Conservation (phyloP, 768 basidiomycete species). For the Hygrophorus pudorinus region DNA sequence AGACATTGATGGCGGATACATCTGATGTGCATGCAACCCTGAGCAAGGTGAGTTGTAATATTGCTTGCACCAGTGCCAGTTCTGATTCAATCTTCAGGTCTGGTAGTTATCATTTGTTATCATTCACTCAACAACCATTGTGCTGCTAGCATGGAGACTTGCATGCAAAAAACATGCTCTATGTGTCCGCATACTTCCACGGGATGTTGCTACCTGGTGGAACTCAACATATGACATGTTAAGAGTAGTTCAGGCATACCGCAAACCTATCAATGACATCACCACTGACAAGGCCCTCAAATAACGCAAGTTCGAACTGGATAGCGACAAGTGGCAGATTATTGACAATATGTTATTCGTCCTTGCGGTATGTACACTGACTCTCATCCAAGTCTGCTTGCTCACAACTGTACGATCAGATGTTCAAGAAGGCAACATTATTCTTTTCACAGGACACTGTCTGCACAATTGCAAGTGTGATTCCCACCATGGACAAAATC, state of each 20-base stretch:
- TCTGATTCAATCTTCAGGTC: constrained; percentile 8
- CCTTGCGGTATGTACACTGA: constrained; percentile 14
- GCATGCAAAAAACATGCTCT: constrained; percentile 15
- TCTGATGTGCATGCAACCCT: background rate
- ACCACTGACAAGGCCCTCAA: constrained; percentile 8
- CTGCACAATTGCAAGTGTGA: constrained; percentile 18
- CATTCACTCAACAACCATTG: constrained; percentile 20
- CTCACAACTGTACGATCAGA: background rate
- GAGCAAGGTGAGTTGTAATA: constrained; percentile 6
- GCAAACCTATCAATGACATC: constrained; percentile 11
- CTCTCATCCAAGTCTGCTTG: background rate
- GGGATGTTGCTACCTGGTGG: too few relatives aligned
- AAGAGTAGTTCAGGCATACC: constrained; percentile 14
- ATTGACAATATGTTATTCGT: constrained; percentile 13
- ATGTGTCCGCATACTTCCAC: constrained; percentile 26
- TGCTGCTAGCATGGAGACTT: constrained; percentile 19
- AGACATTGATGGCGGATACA: background rate
- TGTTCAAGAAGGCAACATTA: constrained; percentile 5
- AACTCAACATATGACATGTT: too few relatives aligned
- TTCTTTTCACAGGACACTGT: constrained; percentile 6
- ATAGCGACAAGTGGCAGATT: constrained; percentile 14
- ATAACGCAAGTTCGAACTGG: constrained; percentile 10
- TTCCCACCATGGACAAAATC: constrained; percentile 24
- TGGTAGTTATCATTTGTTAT: constrained; percentile 15
- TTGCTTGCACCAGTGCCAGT: background rate